Conservation (phyloP, 495 filamentous ascomycete species). For the Penicillium arizonense region DNA sequence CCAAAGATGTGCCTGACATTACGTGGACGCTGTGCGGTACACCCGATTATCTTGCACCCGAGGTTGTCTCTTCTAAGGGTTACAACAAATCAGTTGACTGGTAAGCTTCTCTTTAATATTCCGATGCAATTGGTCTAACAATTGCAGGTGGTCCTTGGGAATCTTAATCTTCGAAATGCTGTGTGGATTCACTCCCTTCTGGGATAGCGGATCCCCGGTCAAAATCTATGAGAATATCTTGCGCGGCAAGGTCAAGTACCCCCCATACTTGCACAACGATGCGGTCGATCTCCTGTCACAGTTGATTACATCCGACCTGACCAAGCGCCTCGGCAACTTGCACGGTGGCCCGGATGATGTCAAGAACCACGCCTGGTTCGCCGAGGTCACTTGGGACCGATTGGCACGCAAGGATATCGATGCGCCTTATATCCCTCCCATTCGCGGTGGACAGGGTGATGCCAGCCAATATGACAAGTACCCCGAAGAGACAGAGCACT, state of each 20-base stretch:
- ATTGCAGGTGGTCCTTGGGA: conserved; percentile 88
- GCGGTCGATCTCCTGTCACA: conserved; percentile 88
- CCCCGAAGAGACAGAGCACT: conserved; percentile 92
- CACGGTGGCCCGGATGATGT: conserved; percentile 91
- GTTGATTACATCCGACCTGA: conserved; percentile 91
- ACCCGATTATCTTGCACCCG: conserved; percentile 96
- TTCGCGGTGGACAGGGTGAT: conserved; percentile 88
- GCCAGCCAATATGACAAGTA: conserved; percentile 98
- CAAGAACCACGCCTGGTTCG: conserved; percentile 94
- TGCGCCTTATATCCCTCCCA: conserved; percentile 96
- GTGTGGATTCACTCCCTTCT: conserved; percentile 97
- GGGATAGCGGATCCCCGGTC: conserved; percentile 95
- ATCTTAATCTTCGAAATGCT: conserved; percentile 99
- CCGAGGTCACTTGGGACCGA: conserved; percentile 96
- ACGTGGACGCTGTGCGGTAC: conserved; percentile 99
- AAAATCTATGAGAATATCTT: conserved; percentile 99
- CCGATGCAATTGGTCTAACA: conserved; percentile 1
- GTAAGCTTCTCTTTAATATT: conserved; percentile 50
- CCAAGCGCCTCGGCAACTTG: conserved; percentile 91
- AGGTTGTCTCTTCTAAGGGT: conserved; percentile 95
- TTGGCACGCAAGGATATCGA: conserved; percentile 94
- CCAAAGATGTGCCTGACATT: conserved; percentile 97
- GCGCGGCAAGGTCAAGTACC: conserved; percentile 90
- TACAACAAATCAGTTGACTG: conserved; percentile 99
- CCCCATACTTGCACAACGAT: conserved; percentile 90